phyloP scores from a whole-genome alignment of 805 yeast genomes.

The Candida insectorum region DNA sequence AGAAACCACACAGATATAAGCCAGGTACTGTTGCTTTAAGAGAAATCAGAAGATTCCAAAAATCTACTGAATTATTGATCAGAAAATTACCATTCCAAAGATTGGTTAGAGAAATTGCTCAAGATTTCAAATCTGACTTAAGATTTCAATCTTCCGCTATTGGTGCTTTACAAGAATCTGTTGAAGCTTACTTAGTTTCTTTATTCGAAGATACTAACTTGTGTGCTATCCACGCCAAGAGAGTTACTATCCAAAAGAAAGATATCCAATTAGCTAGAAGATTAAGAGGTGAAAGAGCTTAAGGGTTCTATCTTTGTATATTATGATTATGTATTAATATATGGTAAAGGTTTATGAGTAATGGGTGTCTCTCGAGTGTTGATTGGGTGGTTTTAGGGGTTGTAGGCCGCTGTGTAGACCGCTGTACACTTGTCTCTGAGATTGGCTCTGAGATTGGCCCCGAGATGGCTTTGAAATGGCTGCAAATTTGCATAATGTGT shows the following conservation, averaged over 20 bases:
- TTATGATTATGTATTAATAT: constrained; percentile 15
- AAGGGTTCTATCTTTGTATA: constrained; percentile 15
- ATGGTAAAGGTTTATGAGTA: constrained; percentile 6
- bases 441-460: too few relatives aligned
- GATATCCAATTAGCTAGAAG: constrained; percentile 51
- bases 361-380: too few relatives aligned
- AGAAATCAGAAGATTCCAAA: constrained; percentile 50
- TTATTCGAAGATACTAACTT: constrained; percentile 49
- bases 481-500: too few relatives aligned
- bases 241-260: constrained; percentile 50
- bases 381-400: too few relatives aligned
- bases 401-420: too few relatives aligned
- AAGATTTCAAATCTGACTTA: constrained; percentile 47
- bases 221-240: constrained; percentile 51
- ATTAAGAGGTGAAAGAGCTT: constrained; percentile 50
- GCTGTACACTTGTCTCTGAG: too few relatives aligned
- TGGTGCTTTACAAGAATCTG: constrained; percentile 50
- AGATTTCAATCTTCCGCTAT: constrained; percentile 49
- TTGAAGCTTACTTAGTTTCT: constrained; percentile 47
- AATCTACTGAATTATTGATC: constrained; percentile 46
- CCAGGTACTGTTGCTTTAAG: constrained; percentile 53
- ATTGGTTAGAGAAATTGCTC: constrained; percentile 49
- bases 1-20: constrained; percentile 52
- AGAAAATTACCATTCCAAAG: constrained; percentile 51
- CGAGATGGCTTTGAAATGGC: too few relatives aligned